Percentiles rank a stretch among this genome's conserved stretches.
Conservation (phyloP, 495 filamentous ascomycete genomes). For the Platismatia glauca region DNA sequence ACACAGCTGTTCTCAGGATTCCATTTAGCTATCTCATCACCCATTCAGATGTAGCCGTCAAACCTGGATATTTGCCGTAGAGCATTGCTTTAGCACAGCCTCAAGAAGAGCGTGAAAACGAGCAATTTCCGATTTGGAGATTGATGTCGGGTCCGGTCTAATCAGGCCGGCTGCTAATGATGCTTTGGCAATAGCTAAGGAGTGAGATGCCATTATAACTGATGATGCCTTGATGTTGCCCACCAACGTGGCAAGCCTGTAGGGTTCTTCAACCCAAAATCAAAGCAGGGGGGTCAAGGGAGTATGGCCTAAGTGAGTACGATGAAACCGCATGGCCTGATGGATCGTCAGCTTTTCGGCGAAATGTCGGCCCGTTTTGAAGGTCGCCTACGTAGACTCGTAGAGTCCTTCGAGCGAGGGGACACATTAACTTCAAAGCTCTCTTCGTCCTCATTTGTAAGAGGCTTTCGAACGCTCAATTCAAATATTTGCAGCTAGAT, state of each 20-base stretch:
- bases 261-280: too few relatives aligned
- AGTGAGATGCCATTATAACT: conserved; percentile 56
- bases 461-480: too few relatives aligned
- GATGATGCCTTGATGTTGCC: not conserved
- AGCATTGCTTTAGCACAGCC: conserved; percentile 62
- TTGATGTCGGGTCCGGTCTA: conserved; percentile 62
- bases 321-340: not conserved
- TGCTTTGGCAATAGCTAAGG: conserved; percentile 73
- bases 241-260: not conserved
- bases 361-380: not conserved
- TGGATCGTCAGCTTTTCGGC: too few relatives aligned
- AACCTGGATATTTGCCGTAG: conserved; percentile 87
- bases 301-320: too few relatives aligned
- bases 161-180: conserved; percentile 68
- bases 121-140: conserved; percentile 63
- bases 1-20: conserved; percentile 54
- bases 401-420: too few relatives aligned
- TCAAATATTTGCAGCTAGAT: too few relatives aligned
- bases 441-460: too few relatives aligned
- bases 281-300: too few relatives aligned
- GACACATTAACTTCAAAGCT: too few relatives aligned
- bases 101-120: conserved; percentile 61
- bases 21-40: conserved; percentile 50
- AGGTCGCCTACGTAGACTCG: too few relatives aligned
- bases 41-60: conserved; percentile 53